Base-by-base conservation (phyloP, 352 stramenopile species). In the Phytophthora kernoviae region DNA sequence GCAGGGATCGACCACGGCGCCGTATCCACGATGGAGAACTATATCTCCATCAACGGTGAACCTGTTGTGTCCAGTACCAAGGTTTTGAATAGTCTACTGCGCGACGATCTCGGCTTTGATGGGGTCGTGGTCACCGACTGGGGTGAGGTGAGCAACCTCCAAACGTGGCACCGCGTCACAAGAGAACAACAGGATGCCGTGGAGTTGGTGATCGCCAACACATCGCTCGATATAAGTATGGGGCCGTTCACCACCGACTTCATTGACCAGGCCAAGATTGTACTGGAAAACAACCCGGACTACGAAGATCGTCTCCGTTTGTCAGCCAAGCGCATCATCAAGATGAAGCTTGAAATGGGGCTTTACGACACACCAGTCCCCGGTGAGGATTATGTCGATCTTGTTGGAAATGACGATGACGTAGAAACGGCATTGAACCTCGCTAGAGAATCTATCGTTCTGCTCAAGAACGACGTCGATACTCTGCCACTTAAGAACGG, bases 11-110 rank as follows among this genome's bases (percentile, higher is more conserved):
- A 88, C 3, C 73, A 89, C n/a, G 82, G 79, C 3, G 84, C 79
- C 7, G 72, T 91, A 53, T 91, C 91, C 0, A 81, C 90, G 0
- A 98, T 98, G 94, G 90, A 97, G 67, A 93, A 64, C 48, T 98
- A 98, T 70, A 86, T 85, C 32, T 88, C 95, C 54, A 50, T 95
- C 18, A 96, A 96, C 48, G 88, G 87, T 14, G 77, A 96, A 5
- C 92, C 93, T 0, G 82, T 97, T 11, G 75, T 94, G 0, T 69
- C 77, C 4, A 97, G 86, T 33, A 63, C 71, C 15, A 79, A 87
- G 30, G 76, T 91, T 21, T 52, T 97, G 11, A 58, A 81, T 17
- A 70, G 79, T 7, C 54, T 98, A 17, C 50, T 98, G 21, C 76
- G 89, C 20, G 44, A 81, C 12, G 68, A 94, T 42, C 68, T 98